Evolutionary conservation across 2,329 filamentous ascomycete species (phyloP), one percentile per base, ranked within the genome.

Genomic region (Trichoderma atrobrunneum): DNA sequence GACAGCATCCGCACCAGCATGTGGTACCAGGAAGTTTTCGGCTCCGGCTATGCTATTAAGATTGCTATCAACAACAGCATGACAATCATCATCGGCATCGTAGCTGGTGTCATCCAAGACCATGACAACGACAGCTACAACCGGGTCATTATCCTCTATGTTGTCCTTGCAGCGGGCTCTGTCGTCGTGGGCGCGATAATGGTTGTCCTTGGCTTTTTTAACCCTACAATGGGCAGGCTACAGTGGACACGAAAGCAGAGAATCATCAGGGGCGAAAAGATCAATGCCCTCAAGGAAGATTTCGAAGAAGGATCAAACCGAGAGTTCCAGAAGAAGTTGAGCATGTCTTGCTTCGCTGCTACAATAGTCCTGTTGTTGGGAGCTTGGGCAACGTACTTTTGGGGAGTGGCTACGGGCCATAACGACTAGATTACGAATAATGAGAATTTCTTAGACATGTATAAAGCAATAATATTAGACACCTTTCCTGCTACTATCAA

Each of bases 61-160:
- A 85, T 90, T 43, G 86, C 86, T 26, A 87, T 90, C 76, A 90
- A 90, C 76, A 91, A 91, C 77, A 86, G 84, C 34, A 90, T 90
- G 87, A 89, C 83, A 72, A 89, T 90, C 72, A 87, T 90, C 67
- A 81, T 90, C 1, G 82, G 87, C 0, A 85, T 90, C 57, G 80
- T 89, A 24, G 85, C 87, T 0, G 88, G 88, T 1, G 86, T 85
- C 0, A 84, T 91, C 0, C 89, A 91, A 74, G 89, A 91, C 70
- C 81, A 81, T 4, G 87, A 89, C 66, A 76, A 87, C 67, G 83
- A 89, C 73, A 86, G 84, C 1, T 91, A 91, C 74, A 80, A 85
- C 62, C 83, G 84, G 1, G 88, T 89, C 0, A 84, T 87, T 0
- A 82, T 87, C 2, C 82, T 90, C 0, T 91, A 90, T 63, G 85